Conservation (phyloP, 2,329 filamentous ascomycete species). For the Hymenoscyphus salicellus region DNA sequence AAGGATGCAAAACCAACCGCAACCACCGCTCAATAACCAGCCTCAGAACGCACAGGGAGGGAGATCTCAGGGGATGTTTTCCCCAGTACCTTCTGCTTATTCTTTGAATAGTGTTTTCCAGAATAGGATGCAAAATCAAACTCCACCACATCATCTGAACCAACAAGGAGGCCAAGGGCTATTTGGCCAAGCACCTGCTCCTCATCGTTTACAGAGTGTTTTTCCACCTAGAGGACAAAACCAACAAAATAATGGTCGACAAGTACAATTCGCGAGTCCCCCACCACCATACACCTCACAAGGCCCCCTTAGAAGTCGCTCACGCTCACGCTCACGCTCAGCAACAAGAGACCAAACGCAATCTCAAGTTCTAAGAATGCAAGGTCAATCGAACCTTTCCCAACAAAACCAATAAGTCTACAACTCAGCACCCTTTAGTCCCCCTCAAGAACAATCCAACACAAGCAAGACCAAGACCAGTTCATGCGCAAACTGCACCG, state of each 20-base stretch:
- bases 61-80: not conserved
- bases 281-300: not conserved
- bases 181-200: not conserved
- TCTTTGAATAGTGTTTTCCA: too few relatives aligned
- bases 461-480: not conserved
- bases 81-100: too few relatives aligned
- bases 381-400: not conserved
- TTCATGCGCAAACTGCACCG: not conserved
- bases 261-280: not conserved
- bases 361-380: not conserved
- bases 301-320: not conserved
- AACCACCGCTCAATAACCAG: not conserved
- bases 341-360: not conserved
- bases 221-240: not conserved
- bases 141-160: too few relatives aligned
- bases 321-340: not conserved
- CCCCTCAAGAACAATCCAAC: not conserved
- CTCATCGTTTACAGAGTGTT: not conserved
- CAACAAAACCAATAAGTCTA: not conserved
- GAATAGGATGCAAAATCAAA: too few relatives aligned
- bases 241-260: not conserved
- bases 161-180: not conserved
- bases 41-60: not conserved
- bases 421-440: not conserved
- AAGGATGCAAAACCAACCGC: too few relatives aligned